phyloP scores from a whole-genome alignment of 352 stramenopile genomes.

The Globisporangium lucens region DNA sequence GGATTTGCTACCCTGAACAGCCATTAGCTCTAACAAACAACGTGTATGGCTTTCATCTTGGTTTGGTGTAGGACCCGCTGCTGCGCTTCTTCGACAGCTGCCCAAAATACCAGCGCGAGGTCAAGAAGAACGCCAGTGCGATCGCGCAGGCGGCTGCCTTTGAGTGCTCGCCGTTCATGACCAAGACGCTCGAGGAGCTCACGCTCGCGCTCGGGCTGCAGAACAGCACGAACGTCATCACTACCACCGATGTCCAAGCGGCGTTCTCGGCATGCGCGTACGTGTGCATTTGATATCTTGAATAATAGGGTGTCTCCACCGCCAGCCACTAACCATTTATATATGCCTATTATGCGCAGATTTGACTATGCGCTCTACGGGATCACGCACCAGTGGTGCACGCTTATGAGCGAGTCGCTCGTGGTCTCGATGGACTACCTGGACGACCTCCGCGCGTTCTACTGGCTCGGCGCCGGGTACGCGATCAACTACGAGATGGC shows the following conservation, averaged over 20 bases:
- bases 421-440: constrained; percentile 55
- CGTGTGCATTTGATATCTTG: constrained; percentile 13
- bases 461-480: constrained; percentile 52
- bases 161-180: constrained; percentile 31
- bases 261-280: constrained; percentile 67
- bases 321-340: neutral
- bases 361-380: constrained; percentile 68
- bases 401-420: constrained; percentile 40
- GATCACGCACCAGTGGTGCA: constrained; percentile 54
- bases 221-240: constrained; percentile 24
- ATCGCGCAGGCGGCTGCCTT: constrained; percentile 41
- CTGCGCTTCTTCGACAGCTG: constrained; percentile 75
- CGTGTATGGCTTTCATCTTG: neutral
- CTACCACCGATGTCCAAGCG: constrained; percentile 34
- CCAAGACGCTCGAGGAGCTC: constrained; percentile 25
- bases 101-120: constrained; percentile 44
- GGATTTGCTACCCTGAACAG: no score
- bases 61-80: constrained; percentile 33
- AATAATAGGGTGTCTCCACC: neutral
- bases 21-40: no score
- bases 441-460: constrained; percentile 70
- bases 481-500: constrained; percentile 79
- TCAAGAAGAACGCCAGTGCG: constrained; percentile 52
- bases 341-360: constrained; percentile 14
- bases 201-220: constrained; percentile 37